Base-by-base conservation (phyloP, 148 eudicot species). In the Vaccinium darrowii region DNA sequence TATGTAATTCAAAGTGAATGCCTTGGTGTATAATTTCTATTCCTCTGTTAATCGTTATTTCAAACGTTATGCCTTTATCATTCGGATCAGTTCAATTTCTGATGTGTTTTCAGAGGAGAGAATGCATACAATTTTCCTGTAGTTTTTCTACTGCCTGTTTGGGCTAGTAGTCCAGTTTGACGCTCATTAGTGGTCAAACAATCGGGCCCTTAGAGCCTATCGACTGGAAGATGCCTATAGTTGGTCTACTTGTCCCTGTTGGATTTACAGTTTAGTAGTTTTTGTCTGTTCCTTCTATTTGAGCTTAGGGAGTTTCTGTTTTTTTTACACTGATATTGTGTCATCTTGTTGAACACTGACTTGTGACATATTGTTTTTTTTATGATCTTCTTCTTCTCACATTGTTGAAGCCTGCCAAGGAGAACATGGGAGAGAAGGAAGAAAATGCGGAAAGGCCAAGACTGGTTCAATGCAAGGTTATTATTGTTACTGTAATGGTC, bases 381-480 rank as follows among this genome's bases (percentile, higher is more conserved):
- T 62, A 8, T 57, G 85, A 69, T 88, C 19, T 71, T 78, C 18
- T 82, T 47, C 8, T 81, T 72, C 13, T 76, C 49, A 12, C 63
- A 5, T 54, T 23, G 76, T 83, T 53, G 78, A 85, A 94, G 93
- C 86, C 83, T 84, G 84, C 67, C 18, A 90, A 81, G 62, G 88
- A 90, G 79, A 86, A 18, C 63, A 81, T 50, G 57, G 88, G 81
- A 81, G 89, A 80, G 5, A 89, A 85, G 78, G 94, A 88, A 88
- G 92, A 89, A 78, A 84, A 83, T 62, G 6, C 84, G 23, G 92
- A 88, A 43, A 92, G 86, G 80, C 84, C 83, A 51, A 88, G 81
- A 82, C 91, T 89, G 69, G 79, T 75, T 88, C 89, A 90, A 69
- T 92, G 97, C 94, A 94, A 92, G 91, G 92, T 91, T 78, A 65